Base-by-base conservation (phyloP, 805 yeast species). In the Kuraishia floccosa region DNA sequence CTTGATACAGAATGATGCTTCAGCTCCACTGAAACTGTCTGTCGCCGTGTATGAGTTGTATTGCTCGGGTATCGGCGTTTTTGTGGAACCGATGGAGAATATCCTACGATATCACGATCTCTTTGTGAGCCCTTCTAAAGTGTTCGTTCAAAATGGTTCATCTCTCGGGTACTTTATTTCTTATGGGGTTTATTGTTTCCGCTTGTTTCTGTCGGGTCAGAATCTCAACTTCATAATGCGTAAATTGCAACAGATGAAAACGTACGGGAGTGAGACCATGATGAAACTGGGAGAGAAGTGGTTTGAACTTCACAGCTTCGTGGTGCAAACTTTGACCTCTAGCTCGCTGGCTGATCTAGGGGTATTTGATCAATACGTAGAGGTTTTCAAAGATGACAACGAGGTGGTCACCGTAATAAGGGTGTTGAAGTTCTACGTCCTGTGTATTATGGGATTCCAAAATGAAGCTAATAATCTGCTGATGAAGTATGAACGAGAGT, bases 31-130 rank as follows among this genome's bases (percentile, higher is more conserved):
- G 6, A 55, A 56, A 30, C 47, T 55, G 29, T 54, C 56, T 23
- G 56, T 56, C 33, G 44, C 43, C 16, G 54, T 65, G 6, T 64
- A 65, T 37, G 64, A 63, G 37, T 39, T 52, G 18, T 69, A 67
- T 36, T 51, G 61, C 21, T 40, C 52, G 15, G 49, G 62, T 3
- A 36, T 67, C 37, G 75, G 69, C 3, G 43, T 52, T 4, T 58
- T 53, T 31, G 42, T 59, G 14, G 68, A 65, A 29, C 65, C 73
- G 1, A 24, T 54, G 16, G 35, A 44, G 4, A 58, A 51, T 16
- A 40, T 65, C 1, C 32, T 60, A 27, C 55, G 52, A 18, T 37
- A 41, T 5, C 35, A 37, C 28, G 48, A 43, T 23, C 18, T 38
- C 9, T 42, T 36, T 27, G 36, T 45, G 11, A 4, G 30, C 6